A percentile compares a stretch with the other conserved stretches of the same genome.
These are phyloP conservation scores for Sarocladium strictum DNA, from an alignment of 2,329 filamentous ascomycete genomes.

Conservation along the genomic window DNA sequence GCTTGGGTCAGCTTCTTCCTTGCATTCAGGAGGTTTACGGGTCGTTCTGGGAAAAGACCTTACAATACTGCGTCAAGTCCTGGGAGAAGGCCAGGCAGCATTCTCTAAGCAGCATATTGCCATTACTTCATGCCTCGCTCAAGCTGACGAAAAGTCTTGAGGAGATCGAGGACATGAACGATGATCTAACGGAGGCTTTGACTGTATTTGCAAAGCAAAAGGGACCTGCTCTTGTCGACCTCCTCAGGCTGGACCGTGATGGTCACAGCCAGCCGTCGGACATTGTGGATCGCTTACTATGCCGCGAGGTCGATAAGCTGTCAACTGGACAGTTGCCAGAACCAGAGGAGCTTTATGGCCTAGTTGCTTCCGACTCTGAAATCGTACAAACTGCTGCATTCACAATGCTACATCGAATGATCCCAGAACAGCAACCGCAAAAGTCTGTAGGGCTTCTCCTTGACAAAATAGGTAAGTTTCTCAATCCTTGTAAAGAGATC, in stretches of 20 bases:
- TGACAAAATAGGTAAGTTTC: slow-evolving; percentile 52
- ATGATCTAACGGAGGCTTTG: slow-evolving; percentile 76
- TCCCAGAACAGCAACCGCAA: slow-evolving; percentile 73
- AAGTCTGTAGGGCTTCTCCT: slow-evolving; percentile 71
- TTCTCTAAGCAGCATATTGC: slow-evolving; percentile 42
- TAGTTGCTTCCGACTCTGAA: slow-evolving; percentile 70
- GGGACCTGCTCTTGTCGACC: slow-evolving; percentile 51
- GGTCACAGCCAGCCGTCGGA: slow-evolving; percentile 57
- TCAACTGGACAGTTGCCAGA: slow-evolving; percentile 57
- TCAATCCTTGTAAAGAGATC: not conserved
- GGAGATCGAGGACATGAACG: slow-evolving; percentile 63
- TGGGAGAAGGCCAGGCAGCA: slow-evolving; percentile 46
- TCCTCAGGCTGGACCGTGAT: slow-evolving; percentile 51
- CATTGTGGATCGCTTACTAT: slow-evolving; percentile 70
- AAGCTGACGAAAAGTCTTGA: slow-evolving; percentile 62
- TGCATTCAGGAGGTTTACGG: slow-evolving; percentile 79
- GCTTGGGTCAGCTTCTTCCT: slow-evolving; percentile 58
- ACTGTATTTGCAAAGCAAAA: slow-evolving; percentile 51
- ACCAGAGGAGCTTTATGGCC: slow-evolving; percentile 62
- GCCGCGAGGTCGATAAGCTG: slow-evolving; percentile 60
- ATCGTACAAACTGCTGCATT: slow-evolving; percentile 78
- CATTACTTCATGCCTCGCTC: slow-evolving; percentile 66
- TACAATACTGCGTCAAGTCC: slow-evolving; percentile 52
- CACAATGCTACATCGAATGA: slow-evolving; percentile 69
- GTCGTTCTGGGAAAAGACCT: slow-evolving; percentile 69